Evolutionary conservation across 192 early-diverging fungal genomes (phyloP).

Genomic region (Coemansia sp.): DNA sequence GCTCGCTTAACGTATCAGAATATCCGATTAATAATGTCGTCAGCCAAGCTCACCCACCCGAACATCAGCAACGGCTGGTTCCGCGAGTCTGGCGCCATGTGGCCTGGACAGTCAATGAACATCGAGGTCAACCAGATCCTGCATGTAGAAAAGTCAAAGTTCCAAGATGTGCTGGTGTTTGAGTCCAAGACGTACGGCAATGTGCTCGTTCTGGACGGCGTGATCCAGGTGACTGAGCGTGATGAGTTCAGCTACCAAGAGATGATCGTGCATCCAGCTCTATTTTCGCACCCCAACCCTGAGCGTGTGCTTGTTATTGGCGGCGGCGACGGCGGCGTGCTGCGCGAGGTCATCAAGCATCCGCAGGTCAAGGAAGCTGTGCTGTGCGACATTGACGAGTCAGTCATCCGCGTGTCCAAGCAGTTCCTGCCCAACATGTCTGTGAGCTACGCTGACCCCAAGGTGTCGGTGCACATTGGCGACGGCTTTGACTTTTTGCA

Average conservation of each 20-base stretch:
- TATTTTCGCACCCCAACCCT: constrained; percentile 94
- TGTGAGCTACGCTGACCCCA: constrained; percentile 90
- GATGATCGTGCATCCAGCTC: constrained; percentile 97
- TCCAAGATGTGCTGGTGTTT: constrained; percentile 98
- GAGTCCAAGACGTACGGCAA: constrained; percentile 92
- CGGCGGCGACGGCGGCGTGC: constrained; percentile 98
- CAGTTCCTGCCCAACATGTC: constrained; percentile 92
- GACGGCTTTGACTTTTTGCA: constrained; percentile 94
- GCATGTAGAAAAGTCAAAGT: constrained; percentile 90
- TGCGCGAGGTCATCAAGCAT: constrained; percentile 98
- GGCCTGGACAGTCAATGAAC: constrained; percentile 99
- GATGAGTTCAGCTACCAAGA: constrained; percentile 99
- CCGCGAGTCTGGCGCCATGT: constrained; percentile 87
- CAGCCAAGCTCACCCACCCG: constrained; percentile 70
- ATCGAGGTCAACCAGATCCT: constrained; percentile 94
- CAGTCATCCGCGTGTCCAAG: constrained; percentile 88
- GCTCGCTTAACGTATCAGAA: background rate
- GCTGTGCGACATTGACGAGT: constrained; percentile 97
- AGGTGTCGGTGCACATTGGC: constrained; percentile 91
- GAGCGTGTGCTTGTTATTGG: constrained; percentile 97
- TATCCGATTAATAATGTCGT: constrained; percentile 16
- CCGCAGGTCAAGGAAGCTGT: constrained; percentile 86
- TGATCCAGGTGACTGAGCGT: constrained; percentile 96
- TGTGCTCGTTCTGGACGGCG: constrained; percentile 96
- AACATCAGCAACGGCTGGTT: constrained; percentile 97